Conservation (phyloP, 805 yeast species). For the Candida caryicola region DNA sequence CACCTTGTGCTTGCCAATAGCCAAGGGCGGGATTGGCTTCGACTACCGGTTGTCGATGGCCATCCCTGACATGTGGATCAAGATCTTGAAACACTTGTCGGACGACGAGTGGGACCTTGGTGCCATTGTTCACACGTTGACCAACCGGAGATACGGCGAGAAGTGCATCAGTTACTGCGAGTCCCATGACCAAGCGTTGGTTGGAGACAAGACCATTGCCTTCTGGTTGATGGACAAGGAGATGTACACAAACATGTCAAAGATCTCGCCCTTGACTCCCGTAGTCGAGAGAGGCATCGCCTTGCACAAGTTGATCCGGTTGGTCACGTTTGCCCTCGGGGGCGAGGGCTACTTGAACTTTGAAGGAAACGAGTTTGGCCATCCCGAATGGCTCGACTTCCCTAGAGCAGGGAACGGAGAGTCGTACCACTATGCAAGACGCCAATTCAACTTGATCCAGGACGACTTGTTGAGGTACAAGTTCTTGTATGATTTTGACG, state of each 20-base stretch:
- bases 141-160: conserved; percentile 86
- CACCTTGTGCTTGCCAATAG: conserved; percentile 75
- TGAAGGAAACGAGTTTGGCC: conserved; percentile 98
- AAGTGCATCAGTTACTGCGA: conserved; percentile 90
- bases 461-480: conserved; percentile 80
- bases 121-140: conserved; percentile 70
- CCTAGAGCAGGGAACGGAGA: conserved; percentile 87
- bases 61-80: conserved; percentile 98
- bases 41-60: conserved; percentile 96
- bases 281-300: conserved; percentile 87
- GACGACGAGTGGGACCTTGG: conserved; percentile 95
- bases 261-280: conserved; percentile 66
- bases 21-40: conserved; percentile 85
- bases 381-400: conserved; percentile 98
- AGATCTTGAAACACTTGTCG: conserved; percentile 71
- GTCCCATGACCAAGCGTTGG: conserved; percentile 95
- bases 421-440: conserved; percentile 89
- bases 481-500: conserved; percentile 76
- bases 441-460: conserved; percentile 85
- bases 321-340: conserved; percentile 85
- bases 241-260: conserved; percentile 95
- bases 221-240: conserved; percentile 99
- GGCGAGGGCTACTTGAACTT: conserved; percentile 96
- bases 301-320: conserved; percentile 85
- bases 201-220: conserved; percentile 94